Evolutionary conservation across 345 rosid species (phyloP), one percentile per base, ranked within the genome.

Genomic region (Iberis pinnata): DNA sequence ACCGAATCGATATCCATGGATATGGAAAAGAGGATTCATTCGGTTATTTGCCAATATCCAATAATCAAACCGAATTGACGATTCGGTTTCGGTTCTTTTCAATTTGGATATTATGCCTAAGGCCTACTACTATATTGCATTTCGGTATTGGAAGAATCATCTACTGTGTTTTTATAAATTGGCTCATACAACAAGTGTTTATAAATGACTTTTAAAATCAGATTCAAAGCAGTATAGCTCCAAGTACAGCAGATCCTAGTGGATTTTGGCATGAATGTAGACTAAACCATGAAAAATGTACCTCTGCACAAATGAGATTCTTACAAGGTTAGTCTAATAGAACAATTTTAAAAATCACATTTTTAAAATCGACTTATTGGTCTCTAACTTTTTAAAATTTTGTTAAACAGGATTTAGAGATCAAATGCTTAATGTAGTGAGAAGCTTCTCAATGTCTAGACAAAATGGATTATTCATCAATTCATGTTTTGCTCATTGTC

Each of bases 401-500:
- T 3, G 6, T 6, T 58, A 31, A 56, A 58, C 78, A 90, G 97
- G 78, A 31, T 88, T 92, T 71, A 79, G 99, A 54, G 78, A 73
- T 42, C 85, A 86, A 58, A 86, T 92, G 97, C 76, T 92, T 70
- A 69, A 61, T 26, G 80, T 70, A 8, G 63, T 86, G 36, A 75
- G 59, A 52, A 77, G 82, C 1, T 86, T 92, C 67, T 71, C 95
- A 5, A 73, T 52, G 76, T 81, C 89, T 12, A 77, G 69, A 64
- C 61, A 79, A 54, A 86, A 88, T 12, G 97, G 99, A 10, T 45
- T 83, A 41, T 92, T 88, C 63, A 80, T 92, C 69, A 92, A 92
- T 57, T 92, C 99, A 2, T 88, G 95, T 56, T 92, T 92, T 36
- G 85, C 95, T 67, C 99, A 92, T 56, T 92, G 95, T 76, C 97